A percentile compares a stretch with the other conserved stretches of the same genome.
phyloP scores from a whole-genome alignment of 2,329 filamentous ascomycete genomes.

The Cryphonectria carpinicola region DNA sequence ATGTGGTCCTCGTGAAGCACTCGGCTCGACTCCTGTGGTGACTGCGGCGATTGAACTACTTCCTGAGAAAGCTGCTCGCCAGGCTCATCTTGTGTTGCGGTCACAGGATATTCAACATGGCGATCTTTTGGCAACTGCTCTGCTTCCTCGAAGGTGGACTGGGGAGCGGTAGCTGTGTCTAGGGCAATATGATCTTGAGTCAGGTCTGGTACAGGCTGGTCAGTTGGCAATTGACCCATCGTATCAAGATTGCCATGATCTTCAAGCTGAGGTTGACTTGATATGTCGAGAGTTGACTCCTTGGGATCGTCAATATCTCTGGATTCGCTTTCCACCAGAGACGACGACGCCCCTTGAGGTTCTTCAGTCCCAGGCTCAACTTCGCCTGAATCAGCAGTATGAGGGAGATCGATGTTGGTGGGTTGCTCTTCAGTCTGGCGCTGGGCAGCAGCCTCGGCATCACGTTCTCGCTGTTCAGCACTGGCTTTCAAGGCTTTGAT shows the following conservation, averaged over 20 bases:
- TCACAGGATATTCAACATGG: background rate
- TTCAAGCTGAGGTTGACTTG: background rate
- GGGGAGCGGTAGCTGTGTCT: background rate
- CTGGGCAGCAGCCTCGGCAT: slow-evolving; percentile 16
- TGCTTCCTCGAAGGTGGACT: background rate
- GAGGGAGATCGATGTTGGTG: background rate
- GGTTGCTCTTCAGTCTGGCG: background rate
- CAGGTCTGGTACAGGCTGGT: background rate
- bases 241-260: background rate
- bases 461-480: slow-evolving; percentile 21
- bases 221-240: background rate
- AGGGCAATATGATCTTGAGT: background rate
- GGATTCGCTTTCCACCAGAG: background rate
- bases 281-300: background rate
- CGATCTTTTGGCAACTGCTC: background rate
- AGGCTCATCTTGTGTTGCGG: background rate
- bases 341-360: background rate
- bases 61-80: background rate
- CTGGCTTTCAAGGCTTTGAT: slow-evolving; percentile 21
- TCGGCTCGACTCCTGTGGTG: background rate
- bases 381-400: background rate
- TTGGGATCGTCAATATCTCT: background rate
- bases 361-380: background rate
- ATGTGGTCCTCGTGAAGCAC: background rate
- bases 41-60: background rate